A percentile compares a stretch with the other conserved stretches of the same genome.
These are phyloP conservation scores for Limonium bicolor DNA, from an alignment of 148 eudicot species.

Conservation along the genomic window DNA sequence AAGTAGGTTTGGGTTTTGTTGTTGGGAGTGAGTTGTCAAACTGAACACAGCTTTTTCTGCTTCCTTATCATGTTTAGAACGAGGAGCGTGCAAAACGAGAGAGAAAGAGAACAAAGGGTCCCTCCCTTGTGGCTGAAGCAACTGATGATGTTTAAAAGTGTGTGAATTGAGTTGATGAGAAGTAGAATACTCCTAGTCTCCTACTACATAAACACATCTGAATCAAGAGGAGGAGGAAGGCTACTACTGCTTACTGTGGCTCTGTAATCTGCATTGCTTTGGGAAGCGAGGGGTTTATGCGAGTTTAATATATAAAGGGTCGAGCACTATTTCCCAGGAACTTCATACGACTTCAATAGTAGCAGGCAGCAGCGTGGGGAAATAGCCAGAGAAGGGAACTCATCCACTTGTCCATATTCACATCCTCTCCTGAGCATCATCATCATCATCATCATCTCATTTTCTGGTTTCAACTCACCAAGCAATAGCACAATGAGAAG, in stretches of 20 bases:
- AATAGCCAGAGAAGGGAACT: too few relatives aligned
- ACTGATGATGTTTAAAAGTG: slow-evolving; percentile 3
- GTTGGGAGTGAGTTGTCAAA: slow-evolving; percentile 36
- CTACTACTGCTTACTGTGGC: background rate
- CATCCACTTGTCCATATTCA: background rate
- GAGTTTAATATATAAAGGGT: background rate
- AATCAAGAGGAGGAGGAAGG: background rate
- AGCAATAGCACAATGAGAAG: slow-evolving; percentile 19
- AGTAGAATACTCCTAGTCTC: slow-evolving; percentile 15
- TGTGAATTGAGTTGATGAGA: slow-evolving; percentile 9
- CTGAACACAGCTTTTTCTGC: background rate
- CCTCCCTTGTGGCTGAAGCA: slow-evolving; percentile 49
- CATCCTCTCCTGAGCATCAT: slow-evolving; percentile 5
- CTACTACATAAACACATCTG: too few relatives aligned
- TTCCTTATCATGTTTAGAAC: background rate
- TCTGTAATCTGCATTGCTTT: slow-evolving; percentile 10
- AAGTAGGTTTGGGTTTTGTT: too few relatives aligned
- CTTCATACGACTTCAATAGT: too few relatives aligned
- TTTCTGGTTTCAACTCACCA: too few relatives aligned
- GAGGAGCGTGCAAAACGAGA: slow-evolving; percentile 1
- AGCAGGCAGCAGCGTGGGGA: too few relatives aligned
- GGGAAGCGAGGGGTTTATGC: slow-evolving; percentile 16
- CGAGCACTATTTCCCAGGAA: too few relatives aligned
- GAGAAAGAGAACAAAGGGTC: slow-evolving; percentile 5
- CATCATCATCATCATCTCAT: slow-evolving; percentile 15